Evolutionary conservation across 2,329 filamentous ascomycete genomes (phyloP).

Genomic region (Verticillium albo-atrum): DNA sequence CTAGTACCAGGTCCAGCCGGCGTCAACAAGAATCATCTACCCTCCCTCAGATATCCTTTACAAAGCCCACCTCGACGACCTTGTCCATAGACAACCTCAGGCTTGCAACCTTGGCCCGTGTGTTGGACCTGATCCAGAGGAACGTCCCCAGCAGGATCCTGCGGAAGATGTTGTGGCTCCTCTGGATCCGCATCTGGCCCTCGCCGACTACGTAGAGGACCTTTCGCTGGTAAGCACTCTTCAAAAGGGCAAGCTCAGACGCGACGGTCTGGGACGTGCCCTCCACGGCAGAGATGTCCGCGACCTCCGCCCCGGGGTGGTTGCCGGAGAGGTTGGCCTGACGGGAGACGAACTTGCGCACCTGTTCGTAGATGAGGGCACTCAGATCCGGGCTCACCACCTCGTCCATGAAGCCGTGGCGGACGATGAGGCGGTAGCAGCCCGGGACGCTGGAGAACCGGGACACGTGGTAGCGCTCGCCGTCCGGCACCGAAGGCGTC

Average conservation of each 20-base stretch:
- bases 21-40: background rate
- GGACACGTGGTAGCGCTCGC: constrained; percentile 43
- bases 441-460: constrained; percentile 46
- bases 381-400: constrained; percentile 63
- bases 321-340: constrained; percentile 15
- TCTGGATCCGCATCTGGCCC: constrained; percentile 50
- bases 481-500: constrained; percentile 46
- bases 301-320: background rate
- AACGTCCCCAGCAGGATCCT: constrained; percentile 48
- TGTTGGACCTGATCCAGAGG: constrained; percentile 63
- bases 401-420: constrained; percentile 70
- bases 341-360: constrained; percentile 42
- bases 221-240: constrained; percentile 40
- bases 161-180: constrained; percentile 34
- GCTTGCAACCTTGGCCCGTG: constrained; percentile 61
- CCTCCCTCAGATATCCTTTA: constrained; percentile 53
- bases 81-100: constrained; percentile 54
- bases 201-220: constrained; percentile 58
- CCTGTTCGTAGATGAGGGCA: constrained; percentile 53
- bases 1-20: background rate
- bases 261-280: constrained; percentile 14
- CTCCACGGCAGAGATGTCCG: constrained; percentile 7
- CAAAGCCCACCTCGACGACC: constrained; percentile 64
- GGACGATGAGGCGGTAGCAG: constrained; percentile 64
- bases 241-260: constrained; percentile 39